These are phyloP conservation scores for Globisporangium parvum DNA, from an alignment of 352 stramenopile species.

Conservation along the genomic window DNA sequence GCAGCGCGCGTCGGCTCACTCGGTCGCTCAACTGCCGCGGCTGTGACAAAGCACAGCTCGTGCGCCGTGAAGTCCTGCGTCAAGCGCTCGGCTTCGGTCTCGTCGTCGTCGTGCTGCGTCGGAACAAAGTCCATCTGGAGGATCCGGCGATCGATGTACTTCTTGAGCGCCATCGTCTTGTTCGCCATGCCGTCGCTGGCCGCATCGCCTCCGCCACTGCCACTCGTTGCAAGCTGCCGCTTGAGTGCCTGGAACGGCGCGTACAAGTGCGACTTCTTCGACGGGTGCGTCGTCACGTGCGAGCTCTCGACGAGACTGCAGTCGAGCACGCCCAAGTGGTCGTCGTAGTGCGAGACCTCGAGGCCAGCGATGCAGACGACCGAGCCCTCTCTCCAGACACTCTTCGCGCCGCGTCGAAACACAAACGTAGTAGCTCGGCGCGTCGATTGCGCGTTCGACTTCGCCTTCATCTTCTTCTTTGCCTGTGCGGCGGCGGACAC, in stretches of 20 bases:
- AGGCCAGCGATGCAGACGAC: constrained; percentile 51
- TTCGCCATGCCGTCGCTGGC: constrained; percentile 14
- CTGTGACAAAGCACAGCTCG: constrained; percentile 9
- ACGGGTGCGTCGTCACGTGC: constrained; percentile 45
- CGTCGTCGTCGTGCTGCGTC: constrained; percentile 32
- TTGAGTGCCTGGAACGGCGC: constrained; percentile 19
- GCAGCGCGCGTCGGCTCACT: no score
- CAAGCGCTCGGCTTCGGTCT: constrained; percentile 37
- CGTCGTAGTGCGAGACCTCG: constrained; percentile 60
- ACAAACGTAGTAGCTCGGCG: constrained; percentile 14
- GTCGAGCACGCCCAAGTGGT: constrained; percentile 46
- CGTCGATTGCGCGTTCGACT: not conserved
- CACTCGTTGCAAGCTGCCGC: constrained; percentile 1
- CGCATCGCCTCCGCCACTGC: constrained; percentile 12
- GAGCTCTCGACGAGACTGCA: constrained; percentile 51
- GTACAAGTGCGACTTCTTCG: constrained; percentile 52
- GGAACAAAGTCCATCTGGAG: constrained; percentile 31
- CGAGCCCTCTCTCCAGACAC: constrained; percentile 42
- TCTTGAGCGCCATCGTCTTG: constrained; percentile 27
- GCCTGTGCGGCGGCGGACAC: not conserved
- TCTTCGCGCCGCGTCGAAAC: constrained; percentile 43
- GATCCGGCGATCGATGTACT: constrained; percentile 41
- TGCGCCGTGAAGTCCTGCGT: constrained; percentile 45
- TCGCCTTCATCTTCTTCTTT: constrained; percentile 10
- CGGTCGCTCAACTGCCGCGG: constrained; percentile 5